Evolutionary conservation across 83 land plant species (phyloP), one percentile per base, ranked within the genome.

Genomic region (Picea abies): DNA sequence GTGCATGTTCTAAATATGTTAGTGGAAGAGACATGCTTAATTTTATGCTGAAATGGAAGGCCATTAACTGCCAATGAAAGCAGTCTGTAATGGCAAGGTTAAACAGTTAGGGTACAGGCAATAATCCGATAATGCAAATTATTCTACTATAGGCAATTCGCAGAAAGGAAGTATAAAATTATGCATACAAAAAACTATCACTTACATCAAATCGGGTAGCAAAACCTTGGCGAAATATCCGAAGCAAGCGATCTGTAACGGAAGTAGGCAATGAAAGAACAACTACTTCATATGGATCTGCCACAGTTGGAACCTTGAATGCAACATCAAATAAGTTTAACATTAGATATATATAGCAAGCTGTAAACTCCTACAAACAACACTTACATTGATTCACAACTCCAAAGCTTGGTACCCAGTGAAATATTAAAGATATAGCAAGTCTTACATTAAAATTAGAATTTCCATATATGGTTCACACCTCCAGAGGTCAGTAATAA

Each of bases 161-260:
- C 19, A 4, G 20, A 69, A 16, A 15, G 32, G 1, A 67, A 11
- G 4, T 69, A 15, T n/a, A 14, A 29, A 29, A 12, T 68, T 32
- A 15, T 12, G 2, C 16, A 35, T 35, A 19, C 2, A n/a, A 69
- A 17, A 15, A 69, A 49, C 56, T 35, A 64, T n/a, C 32, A 70
- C 89, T 82, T 82, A 87, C 86, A 82, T 88, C 89, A 79, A 79
- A 82, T 44, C 80, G 84, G 1, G 84, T 82, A 32, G 84, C 86
- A 67, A 88, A 75, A 9, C 87, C 90, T 19, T 82, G 86, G 5
- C 81, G 60, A 64, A 88, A 73, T 37, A 88, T 82, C 58, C 64
- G 84, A 73, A 88, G 86, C 61, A 88, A 77, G 10, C 82, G 82
- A 37, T 82, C 90, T 47, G 60, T 82, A 60, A 85, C 81, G 39